A percentile compares a stretch with the other conserved stretches of the same genome.
phyloP scores from a whole-genome alignment of 768 basidiomycete genomes.

The Suillus occidentalis region DNA sequence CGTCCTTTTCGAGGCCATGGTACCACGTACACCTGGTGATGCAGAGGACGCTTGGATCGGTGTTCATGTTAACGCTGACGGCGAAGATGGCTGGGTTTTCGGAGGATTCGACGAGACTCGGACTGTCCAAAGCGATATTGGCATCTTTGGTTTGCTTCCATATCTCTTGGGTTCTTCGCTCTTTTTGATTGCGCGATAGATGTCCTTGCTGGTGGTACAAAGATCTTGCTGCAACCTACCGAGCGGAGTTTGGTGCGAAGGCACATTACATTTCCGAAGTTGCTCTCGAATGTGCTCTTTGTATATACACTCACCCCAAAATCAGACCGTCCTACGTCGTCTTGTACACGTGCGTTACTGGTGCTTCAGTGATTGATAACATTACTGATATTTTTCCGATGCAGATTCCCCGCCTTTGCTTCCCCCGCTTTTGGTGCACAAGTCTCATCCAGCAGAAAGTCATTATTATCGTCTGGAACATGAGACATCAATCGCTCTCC shows the following conservation, averaged over 20 bases:
- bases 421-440: slow-evolving; percentile 66
- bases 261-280: slow-evolving; percentile 49
- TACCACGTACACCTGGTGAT: slow-evolving; percentile 25
- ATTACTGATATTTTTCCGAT: slow-evolving; percentile 13
- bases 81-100: slow-evolving; percentile 62
- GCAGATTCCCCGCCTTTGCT: slow-evolving; percentile 47
- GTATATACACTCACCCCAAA: slow-evolving; percentile 57
- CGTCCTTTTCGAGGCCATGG: slow-evolving; percentile 57
- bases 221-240: slow-evolving; percentile 34
- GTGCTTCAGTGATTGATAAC: background rate
- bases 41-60: slow-evolving; percentile 46
- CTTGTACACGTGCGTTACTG: slow-evolving; percentile 31
- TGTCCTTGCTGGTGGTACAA: slow-evolving; percentile 35
- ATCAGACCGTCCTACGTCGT: slow-evolving; percentile 11
- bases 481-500: slow-evolving; percentile 41
- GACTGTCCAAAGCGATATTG: slow-evolving; percentile 32
- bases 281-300: slow-evolving; percentile 61
- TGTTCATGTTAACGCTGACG: slow-evolving; percentile 48
- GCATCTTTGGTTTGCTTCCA: slow-evolving; percentile 43
- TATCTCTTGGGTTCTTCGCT: slow-evolving; percentile 6
- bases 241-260: slow-evolving; percentile 38
- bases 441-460: slow-evolving; percentile 57
- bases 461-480: slow-evolving; percentile 61
- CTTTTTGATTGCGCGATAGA: slow-evolving; percentile 33
- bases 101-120: slow-evolving; percentile 48